These are phyloP conservation scores for Tagetes patula DNA, from an alignment of 129 eudicot species.

Conservation along the genomic window DNA sequence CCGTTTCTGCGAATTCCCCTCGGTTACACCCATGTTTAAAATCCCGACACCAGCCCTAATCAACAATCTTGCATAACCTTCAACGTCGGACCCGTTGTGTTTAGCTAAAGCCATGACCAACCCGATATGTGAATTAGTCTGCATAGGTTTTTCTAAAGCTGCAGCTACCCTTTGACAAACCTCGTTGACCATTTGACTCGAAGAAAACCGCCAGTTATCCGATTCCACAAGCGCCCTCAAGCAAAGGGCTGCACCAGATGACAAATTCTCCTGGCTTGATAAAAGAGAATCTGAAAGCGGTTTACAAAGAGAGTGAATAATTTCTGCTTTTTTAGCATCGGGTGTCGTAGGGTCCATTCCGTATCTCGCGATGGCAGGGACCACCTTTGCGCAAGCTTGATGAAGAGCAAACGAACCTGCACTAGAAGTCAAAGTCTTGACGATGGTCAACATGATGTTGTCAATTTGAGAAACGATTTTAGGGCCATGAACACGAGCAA, in stretches of 20 bases:
- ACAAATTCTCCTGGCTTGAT: conserved; percentile 66
- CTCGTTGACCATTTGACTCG: conserved; percentile 72
- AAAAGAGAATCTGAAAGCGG: conserved; percentile 83
- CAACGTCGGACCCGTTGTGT: conserved; percentile 62
- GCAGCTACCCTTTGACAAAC: conserved; percentile 80
- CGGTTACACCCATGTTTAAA: conserved; percentile 51
- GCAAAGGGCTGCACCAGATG: conserved; percentile 92
- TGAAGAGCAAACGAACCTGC: conserved; percentile 92
- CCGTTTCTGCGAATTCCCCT: conserved; percentile 72
- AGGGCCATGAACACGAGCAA: conserved; percentile 89
- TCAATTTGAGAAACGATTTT: conserved; percentile 78
- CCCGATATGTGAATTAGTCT: conserved; percentile 73
- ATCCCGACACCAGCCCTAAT: conserved; percentile 64
- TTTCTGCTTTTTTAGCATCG: conserved; percentile 51
- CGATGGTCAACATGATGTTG: conserved; percentile 76
- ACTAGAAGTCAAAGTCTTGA: conserved; percentile 64
- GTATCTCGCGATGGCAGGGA: conserved; percentile 84
- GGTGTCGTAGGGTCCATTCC: conserved; percentile 85
- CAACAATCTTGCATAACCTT: conserved; percentile 75
- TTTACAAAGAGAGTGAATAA: conserved; percentile 78
- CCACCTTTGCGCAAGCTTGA: conserved; percentile 93
- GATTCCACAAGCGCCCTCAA: conserved; percentile 80
- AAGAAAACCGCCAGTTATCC: conserved; percentile 88
- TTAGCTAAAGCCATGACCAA: conserved; percentile 81
- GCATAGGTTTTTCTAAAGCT: conserved; percentile 70